A percentile compares a stretch with the other conserved stretches of the same genome.
These are phyloP conservation scores for Erigeron philadelphicus DNA, from an alignment of 140 eudicot genomes.

Conservation along the genomic window DNA sequence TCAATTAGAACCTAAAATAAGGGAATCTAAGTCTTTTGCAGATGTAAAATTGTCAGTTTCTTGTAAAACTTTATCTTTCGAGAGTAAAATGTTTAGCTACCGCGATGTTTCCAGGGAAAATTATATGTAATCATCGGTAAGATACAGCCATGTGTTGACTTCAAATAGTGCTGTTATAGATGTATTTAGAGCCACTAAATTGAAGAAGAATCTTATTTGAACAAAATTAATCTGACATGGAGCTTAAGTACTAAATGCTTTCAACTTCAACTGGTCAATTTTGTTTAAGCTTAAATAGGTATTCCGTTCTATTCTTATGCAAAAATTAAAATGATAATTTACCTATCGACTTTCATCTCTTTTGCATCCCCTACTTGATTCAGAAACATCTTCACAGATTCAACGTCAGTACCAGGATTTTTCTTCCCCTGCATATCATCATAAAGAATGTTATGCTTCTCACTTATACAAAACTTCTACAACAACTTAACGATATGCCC, in stretches of 20 bases:
- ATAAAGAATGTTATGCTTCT: slow-evolving; percentile 24
- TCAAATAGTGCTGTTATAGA: background rate
- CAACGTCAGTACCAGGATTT: slow-evolving; percentile 75
- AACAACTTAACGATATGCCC: background rate
- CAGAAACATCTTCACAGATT: slow-evolving; percentile 62
- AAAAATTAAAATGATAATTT: background rate
- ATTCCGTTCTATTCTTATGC: background rate
- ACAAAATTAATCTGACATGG: background rate
- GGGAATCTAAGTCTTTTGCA: background rate
- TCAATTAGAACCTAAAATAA: background rate
- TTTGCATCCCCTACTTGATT: slow-evolving; percentile 53
- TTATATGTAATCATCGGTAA: background rate
- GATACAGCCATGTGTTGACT: slow-evolving; percentile 10
- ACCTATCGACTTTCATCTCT: slow-evolving; percentile 93
- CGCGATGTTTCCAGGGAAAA: background rate
- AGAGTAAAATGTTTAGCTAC: slow-evolving; percentile 5
- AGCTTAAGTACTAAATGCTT: background rate
- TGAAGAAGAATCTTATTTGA: background rate
- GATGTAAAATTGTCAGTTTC: background rate
- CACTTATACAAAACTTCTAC: background rate
- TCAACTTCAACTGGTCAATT: slow-evolving; percentile 1
- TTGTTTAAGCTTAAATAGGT: background rate
- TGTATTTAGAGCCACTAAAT: slow-evolving; percentile 1
- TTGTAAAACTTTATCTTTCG: background rate
- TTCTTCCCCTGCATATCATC: slow-evolving; percentile 60